Percentiles rank a stretch among this genome's conserved stretches.
phyloP scores from a whole-genome alignment of 2,329 filamentous ascomycete genomes.

The Rhynchosporium graminicola region DNA sequence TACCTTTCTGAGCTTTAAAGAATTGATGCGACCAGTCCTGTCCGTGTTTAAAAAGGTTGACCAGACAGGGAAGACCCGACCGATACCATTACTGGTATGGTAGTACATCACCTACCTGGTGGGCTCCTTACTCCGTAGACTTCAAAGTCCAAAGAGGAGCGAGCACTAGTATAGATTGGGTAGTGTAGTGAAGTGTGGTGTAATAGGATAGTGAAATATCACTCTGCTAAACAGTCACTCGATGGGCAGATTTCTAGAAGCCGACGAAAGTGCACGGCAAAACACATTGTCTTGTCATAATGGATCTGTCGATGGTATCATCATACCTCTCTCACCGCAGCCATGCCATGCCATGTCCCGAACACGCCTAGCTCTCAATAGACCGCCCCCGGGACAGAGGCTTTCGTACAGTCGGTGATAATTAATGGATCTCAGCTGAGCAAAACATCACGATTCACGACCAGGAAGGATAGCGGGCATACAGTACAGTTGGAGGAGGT shows the following conservation, averaged over 20 bases:
- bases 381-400: constrained; percentile 3
- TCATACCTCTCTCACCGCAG: background rate
- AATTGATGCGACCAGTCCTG: no score
- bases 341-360: constrained; percentile 2
- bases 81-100: background rate
- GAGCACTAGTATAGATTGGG: constrained; percentile 1
- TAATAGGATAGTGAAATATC: background rate
- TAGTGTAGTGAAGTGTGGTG: no score
- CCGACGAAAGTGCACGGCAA: background rate
- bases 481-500: constrained; percentile 1
- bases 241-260: constrained; percentile 6
- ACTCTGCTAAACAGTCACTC: background rate
- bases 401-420: no score
- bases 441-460: background rate
- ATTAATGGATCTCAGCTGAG: no score
- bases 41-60: no score
- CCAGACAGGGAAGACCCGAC: background rate
- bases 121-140: background rate
- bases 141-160: constrained; percentile 6
- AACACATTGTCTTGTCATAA: background rate
- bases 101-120: background rate
- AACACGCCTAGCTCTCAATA: background rate
- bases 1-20: no score
- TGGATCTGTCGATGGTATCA: constrained; percentile 8
- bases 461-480: background rate